phyloP scores from a whole-genome alignment of 805 yeast species.

The Hemisphaericaspora nanyangensis region DNA sequence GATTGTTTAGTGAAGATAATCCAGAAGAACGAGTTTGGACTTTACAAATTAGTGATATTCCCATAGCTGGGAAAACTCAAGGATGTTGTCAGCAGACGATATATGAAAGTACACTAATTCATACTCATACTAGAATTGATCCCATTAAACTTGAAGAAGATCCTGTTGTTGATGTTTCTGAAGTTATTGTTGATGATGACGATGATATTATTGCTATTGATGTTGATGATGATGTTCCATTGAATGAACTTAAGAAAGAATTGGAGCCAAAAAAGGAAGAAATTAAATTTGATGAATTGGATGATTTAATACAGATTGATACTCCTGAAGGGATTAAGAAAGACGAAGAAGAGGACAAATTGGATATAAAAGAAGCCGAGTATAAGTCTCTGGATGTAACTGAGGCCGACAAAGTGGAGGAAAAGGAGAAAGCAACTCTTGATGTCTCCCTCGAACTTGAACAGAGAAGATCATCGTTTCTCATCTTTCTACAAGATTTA shows the following conservation, averaged over 20 bases:
- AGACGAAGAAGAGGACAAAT: background rate
- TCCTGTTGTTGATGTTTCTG: background rate
- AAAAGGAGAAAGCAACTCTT: background rate
- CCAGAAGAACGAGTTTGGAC: conserved; percentile 46
- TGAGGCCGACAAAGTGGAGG: background rate
- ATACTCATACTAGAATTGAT: conserved; percentile 40
- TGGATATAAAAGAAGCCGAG: background rate
- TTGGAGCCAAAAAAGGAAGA: background rate
- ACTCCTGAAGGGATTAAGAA: background rate
- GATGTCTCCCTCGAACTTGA: background rate
- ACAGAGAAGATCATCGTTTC: conserved; percentile 30
- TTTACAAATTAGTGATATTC: conserved; percentile 65
- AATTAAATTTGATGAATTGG: conserved; percentile 2
- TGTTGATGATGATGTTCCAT: background rate
- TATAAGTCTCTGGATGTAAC: background rate
- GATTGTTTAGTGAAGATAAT: conserved; percentile 21
- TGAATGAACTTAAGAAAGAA: conserved; percentile 5
- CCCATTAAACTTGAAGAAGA: background rate
- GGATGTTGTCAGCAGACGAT: conserved; percentile 60
- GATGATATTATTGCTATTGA: conserved; percentile 4
- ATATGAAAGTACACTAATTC: conserved; percentile 53
- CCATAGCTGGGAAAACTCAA: conserved; percentile 68
- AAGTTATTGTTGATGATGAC: conserved; percentile 4
- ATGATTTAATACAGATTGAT: conserved; percentile 5
- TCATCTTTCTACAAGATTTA: conserved; percentile 50